phyloP scores from a whole-genome alignment of 768 basidiomycete genomes.

The Rhizopogon salebrosus region DNA sequence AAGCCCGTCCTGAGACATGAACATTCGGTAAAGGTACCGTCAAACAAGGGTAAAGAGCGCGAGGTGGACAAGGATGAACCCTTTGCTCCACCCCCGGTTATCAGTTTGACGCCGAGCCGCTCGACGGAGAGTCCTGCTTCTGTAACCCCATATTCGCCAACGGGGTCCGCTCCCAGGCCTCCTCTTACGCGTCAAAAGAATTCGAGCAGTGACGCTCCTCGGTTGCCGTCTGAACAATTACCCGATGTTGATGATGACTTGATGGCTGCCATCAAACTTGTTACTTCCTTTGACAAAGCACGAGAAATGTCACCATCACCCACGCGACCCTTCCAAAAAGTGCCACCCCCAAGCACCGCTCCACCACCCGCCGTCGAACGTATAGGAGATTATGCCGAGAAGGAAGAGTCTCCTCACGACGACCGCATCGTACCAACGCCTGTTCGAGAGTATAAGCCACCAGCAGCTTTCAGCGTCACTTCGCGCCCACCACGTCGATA shows the following conservation, averaged over 20 bases:
- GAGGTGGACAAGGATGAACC: conserved; percentile 21
- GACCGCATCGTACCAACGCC: conserved; percentile 44
- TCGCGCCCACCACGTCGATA: conserved; percentile 46
- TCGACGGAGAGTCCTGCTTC: conserved; percentile 10
- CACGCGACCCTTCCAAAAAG: background rate
- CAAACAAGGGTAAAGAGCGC: conserved; percentile 14
- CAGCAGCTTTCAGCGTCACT: conserved; percentile 57
- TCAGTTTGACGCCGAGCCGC: conserved; percentile 16
- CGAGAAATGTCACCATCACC: conserved; percentile 9
- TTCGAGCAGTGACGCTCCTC: conserved; percentile 12
- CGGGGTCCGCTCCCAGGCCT: background rate
- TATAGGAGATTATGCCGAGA: background rate
- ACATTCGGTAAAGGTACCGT: conserved; percentile 19
- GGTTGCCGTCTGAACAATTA: background rate
- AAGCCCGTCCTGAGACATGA: conserved; percentile 25
- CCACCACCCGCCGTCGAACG: background rate
- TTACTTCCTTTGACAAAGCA: conserved; percentile 21
- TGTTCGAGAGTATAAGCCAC: conserved; percentile 51
- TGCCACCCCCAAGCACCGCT: background rate
- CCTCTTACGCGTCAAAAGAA: conserved; percentile 10
- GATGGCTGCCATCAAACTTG: conserved; percentile 25
- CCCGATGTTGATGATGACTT: conserved; percentile 24
- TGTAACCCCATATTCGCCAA: background rate
- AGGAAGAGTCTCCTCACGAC: conserved; percentile 1
- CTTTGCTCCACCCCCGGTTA: conserved; percentile 23